A percentile compares a stretch with the other conserved stretches of the same genome.
Conservation (phyloP, 2,329 filamentous ascomycete genomes). For the Aspergillus fumigatiaffinis region DNA sequence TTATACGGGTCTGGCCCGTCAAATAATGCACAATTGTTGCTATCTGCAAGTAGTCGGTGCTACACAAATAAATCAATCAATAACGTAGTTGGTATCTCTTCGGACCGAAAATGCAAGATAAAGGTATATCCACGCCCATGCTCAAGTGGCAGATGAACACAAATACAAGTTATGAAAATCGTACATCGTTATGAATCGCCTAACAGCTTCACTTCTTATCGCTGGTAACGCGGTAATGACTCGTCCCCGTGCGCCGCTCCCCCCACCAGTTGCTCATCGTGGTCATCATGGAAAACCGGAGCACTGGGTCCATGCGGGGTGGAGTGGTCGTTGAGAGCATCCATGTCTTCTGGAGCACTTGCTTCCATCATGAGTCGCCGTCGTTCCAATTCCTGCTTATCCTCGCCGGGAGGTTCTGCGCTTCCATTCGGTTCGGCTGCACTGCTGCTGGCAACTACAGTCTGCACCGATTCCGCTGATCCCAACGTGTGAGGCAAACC, state of each 20-base stretch:
- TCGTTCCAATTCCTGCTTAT: slow-evolving; percentile 75
- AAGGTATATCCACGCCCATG: not conserved
- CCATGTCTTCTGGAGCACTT: slow-evolving; percentile 52
- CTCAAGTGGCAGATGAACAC: not conserved
- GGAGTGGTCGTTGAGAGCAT: slow-evolving; percentile 5
- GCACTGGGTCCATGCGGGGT: slow-evolving; percentile 48
- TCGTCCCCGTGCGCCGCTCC: slow-evolving; percentile 36
- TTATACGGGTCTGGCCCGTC: no score
- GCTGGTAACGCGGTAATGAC: slow-evolving; percentile 43
- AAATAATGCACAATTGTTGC: no score
- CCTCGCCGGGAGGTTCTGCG: slow-evolving; percentile 49
- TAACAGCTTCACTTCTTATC: slow-evolving; percentile 20
- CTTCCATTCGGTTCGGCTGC: slow-evolving; percentile 41
- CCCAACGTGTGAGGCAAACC: slow-evolving; percentile 20
- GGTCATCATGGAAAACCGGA: slow-evolving; percentile 57
- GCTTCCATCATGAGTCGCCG: slow-evolving; percentile 60
- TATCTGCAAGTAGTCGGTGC: no score
- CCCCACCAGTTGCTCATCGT: slow-evolving; percentile 47
- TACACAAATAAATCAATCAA: not conserved
- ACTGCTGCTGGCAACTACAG: slow-evolving; percentile 29
- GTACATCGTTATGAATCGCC: not conserved
- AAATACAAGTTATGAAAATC: not conserved
- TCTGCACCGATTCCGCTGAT: slow-evolving; percentile 30
- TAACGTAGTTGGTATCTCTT: not conserved
- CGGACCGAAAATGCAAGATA: not conserved